Conservation (phyloP, 352 stramenopile genomes). For the Pythium coloratum region DNA sequence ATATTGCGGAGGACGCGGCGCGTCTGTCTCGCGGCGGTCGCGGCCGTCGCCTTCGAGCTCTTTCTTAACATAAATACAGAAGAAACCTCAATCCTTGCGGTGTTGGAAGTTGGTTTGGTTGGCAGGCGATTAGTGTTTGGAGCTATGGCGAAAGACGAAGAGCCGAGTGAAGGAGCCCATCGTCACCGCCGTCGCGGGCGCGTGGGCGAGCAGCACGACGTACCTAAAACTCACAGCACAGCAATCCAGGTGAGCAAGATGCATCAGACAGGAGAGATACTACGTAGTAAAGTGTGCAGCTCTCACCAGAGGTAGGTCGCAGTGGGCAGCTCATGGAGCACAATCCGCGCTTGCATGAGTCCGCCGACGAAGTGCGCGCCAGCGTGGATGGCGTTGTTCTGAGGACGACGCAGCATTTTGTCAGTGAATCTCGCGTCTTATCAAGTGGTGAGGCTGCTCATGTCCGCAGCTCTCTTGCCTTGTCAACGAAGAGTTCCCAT, state of each 20-base stretch:
- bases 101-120: neutral
- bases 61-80: constrained; percentile 29
- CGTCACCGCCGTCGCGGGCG: constrained; percentile 16
- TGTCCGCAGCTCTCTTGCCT: constrained; percentile 27
- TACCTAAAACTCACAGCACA: constrained; percentile 14
- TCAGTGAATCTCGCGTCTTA: neutral
- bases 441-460: neutral
- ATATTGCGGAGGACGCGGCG: constrained; percentile 23
- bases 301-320: constrained; percentile 48
- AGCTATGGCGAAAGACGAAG: constrained; percentile 20
- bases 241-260: neutral
- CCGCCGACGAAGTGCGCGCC: constrained; percentile 62
- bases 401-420: neutral
- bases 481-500: constrained; percentile 50
- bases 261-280: too few species aligned
- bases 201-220: constrained; percentile 25
- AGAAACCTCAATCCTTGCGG: constrained; percentile 10
- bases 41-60: constrained; percentile 19
- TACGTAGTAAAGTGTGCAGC: neutral
- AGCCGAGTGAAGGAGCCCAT: constrained; percentile 22
- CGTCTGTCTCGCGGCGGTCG: neutral
- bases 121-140: neutral
- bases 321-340: constrained; percentile 41
- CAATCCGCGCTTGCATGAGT: constrained; percentile 52
- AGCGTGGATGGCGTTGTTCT: constrained; percentile 60